These are phyloP conservation scores for Penicillium sp. DNA, from an alignment of 2,329 filamentous ascomycete species.

Conservation along the genomic window DNA sequence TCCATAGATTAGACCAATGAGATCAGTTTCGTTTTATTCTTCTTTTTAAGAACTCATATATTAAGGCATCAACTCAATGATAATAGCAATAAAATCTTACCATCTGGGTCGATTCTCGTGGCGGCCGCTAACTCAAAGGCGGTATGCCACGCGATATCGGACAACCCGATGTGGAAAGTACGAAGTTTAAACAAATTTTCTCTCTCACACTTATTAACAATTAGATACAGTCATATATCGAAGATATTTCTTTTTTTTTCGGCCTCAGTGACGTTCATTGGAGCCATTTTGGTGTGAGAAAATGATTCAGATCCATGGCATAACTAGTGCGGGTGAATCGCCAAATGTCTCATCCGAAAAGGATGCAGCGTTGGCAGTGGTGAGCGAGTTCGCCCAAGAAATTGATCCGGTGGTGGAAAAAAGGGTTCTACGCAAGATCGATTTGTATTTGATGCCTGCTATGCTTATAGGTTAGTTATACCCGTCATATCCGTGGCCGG, in stretches of 20 bases:
- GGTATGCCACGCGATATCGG: slow-evolving; percentile 21
- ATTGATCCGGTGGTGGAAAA: slow-evolving; percentile 57
- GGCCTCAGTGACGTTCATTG: background rate
- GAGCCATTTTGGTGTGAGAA: background rate
- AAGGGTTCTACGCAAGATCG: slow-evolving; percentile 64
- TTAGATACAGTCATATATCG: background rate
- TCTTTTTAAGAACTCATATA: background rate
- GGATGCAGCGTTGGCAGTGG: slow-evolving; percentile 58
- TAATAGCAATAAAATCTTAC: background rate
- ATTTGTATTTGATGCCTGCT: slow-evolving; percentile 64
- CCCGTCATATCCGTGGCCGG: background rate
- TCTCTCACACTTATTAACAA: background rate
- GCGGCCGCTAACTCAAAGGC: slow-evolving; percentile 10
- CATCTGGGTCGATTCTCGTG: background rate
- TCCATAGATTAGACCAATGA: background rate
- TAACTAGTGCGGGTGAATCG: slow-evolving; percentile 8
- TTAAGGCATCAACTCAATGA: background rate
- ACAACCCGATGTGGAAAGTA: slow-evolving; percentile 14
- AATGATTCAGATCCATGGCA: slow-evolving; percentile 25
- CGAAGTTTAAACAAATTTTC: slow-evolving; percentile 16
- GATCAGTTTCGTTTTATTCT: background rate
- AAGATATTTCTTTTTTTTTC: background rate
- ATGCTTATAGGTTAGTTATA: slow-evolving; percentile 56
- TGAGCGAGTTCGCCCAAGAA: slow-evolving; percentile 49
- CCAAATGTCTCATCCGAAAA: slow-evolving; percentile 36